Evolutionary conservation across 345 rosid genomes (phyloP), one percentile per base, ranked within the genome.

Genomic region (Odontarrhena argentea): DNA sequence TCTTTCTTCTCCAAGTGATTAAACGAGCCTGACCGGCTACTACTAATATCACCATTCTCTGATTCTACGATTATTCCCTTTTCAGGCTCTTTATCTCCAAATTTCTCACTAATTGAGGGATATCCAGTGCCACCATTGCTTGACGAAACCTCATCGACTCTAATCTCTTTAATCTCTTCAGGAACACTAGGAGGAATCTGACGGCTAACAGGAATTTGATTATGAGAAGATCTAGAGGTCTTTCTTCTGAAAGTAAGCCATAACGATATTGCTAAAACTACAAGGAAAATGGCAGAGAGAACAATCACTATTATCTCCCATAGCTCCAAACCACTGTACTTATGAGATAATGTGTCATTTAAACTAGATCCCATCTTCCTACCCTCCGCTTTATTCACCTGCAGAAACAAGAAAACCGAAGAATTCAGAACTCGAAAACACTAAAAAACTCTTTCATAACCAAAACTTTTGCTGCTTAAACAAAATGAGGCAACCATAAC

Each of bases 151-250:
- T 87, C 89, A 69, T 87, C 96, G 4, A 87, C 80, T 59, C 86
- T 79, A 65, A 92, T 89, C 80, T 89, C 98, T 77, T 87, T 92
- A 59, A 92, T 89, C 73, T 92, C 98, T 74, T 92, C 91, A 5
- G 96, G 82, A 54, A 80, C 80, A 32, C 46, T 63, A 56, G 65
- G 65, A n/a, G 88, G 83, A 11, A 71, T 57, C 66, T 79, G 88
- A 67, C 60, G 77, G 12, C 67, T 73, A 65, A 79, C 67, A 52
- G 87, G 87, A 71, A 80, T 79, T 60, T 28, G 72, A 62, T 44
- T 66, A 77, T 69, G 63, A 78, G 71, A 67, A 71, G 75, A 79
- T 53, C 40, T 74, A n/a, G 77, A 60, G 6, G 55, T 41, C 45
- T 69, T 71, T 22, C n/a, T 62, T 59, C 71, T 80, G 65, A 85